phyloP scores from a whole-genome alignment of 225 moss, liverwort and hornwort genomes.

The Neckera pumila region DNA sequence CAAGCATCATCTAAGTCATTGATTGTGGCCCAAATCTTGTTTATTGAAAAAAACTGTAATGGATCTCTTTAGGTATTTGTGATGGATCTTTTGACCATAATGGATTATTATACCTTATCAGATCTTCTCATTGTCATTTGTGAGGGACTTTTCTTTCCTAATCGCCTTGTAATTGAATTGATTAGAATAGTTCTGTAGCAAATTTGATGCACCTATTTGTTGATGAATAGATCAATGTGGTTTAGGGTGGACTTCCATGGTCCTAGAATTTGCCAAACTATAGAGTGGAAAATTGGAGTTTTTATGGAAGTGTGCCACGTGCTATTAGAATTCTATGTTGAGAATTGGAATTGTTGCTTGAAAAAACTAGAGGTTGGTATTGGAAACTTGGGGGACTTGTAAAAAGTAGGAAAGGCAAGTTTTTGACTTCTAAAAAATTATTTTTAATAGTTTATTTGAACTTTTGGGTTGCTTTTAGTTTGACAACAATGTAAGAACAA shows the following conservation, averaged over 20 bases:
- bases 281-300: accelerated
- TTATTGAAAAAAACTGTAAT: too few species aligned
- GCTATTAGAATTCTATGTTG: accelerated
- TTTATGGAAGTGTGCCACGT: not conserved
- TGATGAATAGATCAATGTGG: too few species aligned
- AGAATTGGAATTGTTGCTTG: not conserved
- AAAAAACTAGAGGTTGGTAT: not conserved
- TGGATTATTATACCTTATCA: too few species aligned
- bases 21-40: too few species aligned
- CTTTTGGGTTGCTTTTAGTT: not conserved
- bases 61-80: too few species aligned
- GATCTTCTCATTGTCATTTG: too few species aligned
- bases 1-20: too few species aligned
- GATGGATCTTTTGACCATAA: too few species aligned
- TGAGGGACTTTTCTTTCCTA: too few species aligned
- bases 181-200: too few species aligned
- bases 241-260: accelerated
- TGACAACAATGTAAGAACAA: too few species aligned
- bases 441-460: not conserved
- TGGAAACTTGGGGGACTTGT: not conserved
- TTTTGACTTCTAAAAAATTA: not conserved
- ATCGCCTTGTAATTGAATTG: too few species aligned
- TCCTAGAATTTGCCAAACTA: not conserved
- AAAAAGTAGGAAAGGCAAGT: not conserved
- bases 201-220: not conserved